Evolutionary conservation across 768 basidiomycete species (phyloP).

Genomic region (Rhodotorula sphaerocarpa): DNA sequence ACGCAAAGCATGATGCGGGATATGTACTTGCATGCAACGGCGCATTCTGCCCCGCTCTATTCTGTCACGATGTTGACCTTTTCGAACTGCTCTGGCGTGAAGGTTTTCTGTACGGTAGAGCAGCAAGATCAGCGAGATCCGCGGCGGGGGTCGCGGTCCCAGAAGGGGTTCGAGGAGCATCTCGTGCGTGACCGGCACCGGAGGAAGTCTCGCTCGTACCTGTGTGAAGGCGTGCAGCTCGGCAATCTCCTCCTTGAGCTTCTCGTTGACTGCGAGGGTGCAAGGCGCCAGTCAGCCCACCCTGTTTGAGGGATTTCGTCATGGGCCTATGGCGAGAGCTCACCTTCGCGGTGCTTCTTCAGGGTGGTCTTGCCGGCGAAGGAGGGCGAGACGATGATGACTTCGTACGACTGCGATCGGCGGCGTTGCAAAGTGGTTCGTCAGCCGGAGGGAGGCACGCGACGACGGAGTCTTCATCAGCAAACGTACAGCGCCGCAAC

Average conservation of each 20-base stretch:
- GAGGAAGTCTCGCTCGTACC: no score
- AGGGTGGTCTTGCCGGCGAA: slow-evolving; percentile 38
- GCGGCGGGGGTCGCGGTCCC: no score
- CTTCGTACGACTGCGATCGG: slow-evolving; percentile 34
- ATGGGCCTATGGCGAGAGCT: background rate
- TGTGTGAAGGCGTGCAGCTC: slow-evolving; percentile 39
- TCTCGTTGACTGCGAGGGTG: slow-evolving; percentile 33
- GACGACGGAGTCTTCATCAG: no score
- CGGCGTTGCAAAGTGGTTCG: background rate
- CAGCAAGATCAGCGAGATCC: background rate
- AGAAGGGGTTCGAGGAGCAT: no score
- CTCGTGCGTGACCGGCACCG: background rate
- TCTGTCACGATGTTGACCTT: slow-evolving; percentile 23
- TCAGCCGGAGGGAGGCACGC: background rate
- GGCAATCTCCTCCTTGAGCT: slow-evolving; percentile 38
- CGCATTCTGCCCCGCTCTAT: no score
- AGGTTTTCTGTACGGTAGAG: slow-evolving; percentile 31
- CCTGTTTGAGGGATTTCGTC: background rate
- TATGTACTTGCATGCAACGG: no score
- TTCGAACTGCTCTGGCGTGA: slow-evolving; percentile 36
- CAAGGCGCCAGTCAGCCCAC: background rate
- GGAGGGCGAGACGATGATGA: slow-evolving; percentile 37
- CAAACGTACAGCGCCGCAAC: slow-evolving; percentile 33
- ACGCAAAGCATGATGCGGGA: no score
- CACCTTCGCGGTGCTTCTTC: slow-evolving; percentile 38